Evolutionary conservation across 2,329 filamentous ascomycete species (phyloP), one percentile per base, ranked within the genome.

Genomic region (Epichloe glyceriae): DNA sequence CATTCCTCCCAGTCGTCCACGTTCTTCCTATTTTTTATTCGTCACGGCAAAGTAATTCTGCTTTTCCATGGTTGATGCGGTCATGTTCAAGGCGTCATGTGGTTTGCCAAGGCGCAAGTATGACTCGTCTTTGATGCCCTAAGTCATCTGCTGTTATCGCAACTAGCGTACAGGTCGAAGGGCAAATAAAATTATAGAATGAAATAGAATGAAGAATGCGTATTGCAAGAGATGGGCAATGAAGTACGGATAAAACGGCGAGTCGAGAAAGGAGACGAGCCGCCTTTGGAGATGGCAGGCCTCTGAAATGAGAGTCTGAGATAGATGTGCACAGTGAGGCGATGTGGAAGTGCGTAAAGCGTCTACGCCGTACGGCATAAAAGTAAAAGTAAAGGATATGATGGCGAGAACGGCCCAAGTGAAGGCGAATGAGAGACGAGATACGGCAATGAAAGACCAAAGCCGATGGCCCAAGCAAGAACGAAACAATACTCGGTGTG

Each of bases 1-100:
- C 74, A 78, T 30, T 76, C 72, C 53, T 77, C 74, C 74, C 74
- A 76, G 8, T 76, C 72, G 14, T 75, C 70, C 46, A 56, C 62
- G 40, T 17, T 30, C n/a, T 41, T 5, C 38, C 20, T 47, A 17
- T 40, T 43, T 43, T 53, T 15, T 37, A n/a, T 47, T 39, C 3
- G 34, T 39, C 14, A 19, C 22, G 15, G 45, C 22, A 2, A 22
- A 39, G n/a, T 45, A 17, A 4, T 10, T 26, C 3, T 37, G 44
- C 14, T 35, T 17, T n/a, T 48, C 26, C 3, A 12, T 14, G 3
- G 40, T 45, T 47, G 50, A 48, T 22, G 52, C 49, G 47, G 50
- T 26, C 48, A 53, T 54, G 46, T 52, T 34, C n/a, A 34, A 19
- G 33, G 40, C 38, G n/a, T 38, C 1, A 22, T 39, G 19, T 17